These are phyloP conservation scores for Podospora sp. DNA, from an alignment of 495 filamentous ascomycete genomes.

Conservation along the genomic window DNA sequence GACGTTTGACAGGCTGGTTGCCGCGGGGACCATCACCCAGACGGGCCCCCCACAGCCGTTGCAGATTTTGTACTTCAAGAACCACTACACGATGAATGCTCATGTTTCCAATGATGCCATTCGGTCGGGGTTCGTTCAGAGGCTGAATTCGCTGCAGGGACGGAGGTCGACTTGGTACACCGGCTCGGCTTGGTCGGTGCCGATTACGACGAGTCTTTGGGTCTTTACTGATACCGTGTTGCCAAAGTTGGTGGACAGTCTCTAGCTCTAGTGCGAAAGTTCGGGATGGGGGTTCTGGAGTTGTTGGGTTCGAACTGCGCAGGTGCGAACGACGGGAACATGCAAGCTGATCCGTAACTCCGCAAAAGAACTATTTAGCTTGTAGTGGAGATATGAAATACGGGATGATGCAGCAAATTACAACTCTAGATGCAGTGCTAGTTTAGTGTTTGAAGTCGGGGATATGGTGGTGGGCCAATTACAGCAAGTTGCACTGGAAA, in stretches of 20 bases:
- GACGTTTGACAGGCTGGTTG: conserved; percentile 36
- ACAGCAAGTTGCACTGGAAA: no score
- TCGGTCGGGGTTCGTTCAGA: conserved; percentile 40
- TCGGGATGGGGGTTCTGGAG: no score
- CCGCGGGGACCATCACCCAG: conserved; percentile 31
- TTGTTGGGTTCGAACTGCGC: no score
- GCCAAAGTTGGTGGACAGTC: conserved; percentile 20
- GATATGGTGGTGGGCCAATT: no score
- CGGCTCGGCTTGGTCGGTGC: conserved; percentile 41
- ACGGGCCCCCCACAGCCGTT: conserved; percentile 17
- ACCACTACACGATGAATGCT: conserved; percentile 38
- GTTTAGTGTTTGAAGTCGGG: no score
- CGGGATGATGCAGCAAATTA: no score
- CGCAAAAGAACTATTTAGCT: no score
- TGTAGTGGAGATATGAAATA: no score
- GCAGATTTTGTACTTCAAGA: conserved; percentile 38
- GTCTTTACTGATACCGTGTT: conserved; percentile 37
- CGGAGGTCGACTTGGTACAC: conserved; percentile 47
- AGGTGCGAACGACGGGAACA: no score
- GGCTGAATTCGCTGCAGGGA: conserved; percentile 44
- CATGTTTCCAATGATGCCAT: conserved; percentile 36
- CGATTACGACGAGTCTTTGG: conserved; percentile 45
- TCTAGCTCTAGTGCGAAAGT: no score
- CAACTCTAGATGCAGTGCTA: no score
- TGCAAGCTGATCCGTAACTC: no score